Evolutionary conservation across 2,329 filamentous ascomycete species (phyloP).

Genomic region (Clonostachys rosea): DNA sequence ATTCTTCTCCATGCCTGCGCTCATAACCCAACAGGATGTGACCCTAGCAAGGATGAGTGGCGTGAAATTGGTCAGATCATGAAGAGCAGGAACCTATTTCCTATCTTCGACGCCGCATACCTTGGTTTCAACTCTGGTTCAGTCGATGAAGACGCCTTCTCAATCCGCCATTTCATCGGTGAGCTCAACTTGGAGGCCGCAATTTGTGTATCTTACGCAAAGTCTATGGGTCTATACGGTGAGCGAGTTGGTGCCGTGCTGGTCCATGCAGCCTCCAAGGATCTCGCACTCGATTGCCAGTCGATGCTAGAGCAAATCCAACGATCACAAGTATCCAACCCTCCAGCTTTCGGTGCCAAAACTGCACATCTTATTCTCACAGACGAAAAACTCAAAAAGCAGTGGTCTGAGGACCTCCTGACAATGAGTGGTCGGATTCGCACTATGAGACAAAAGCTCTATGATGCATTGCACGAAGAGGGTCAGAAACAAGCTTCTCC

Average conservation of each 20-base stretch:
- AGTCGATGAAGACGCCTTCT: constrained; percentile 22
- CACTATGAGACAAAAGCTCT: constrained; percentile 24
- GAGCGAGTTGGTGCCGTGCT: constrained; percentile 23
- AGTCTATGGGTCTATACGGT: constrained; percentile 47
- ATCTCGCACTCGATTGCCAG: constrained; percentile 8
- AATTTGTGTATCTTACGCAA: constrained; percentile 57
- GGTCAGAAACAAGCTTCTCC: too few relatives aligned
- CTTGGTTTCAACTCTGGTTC: constrained; percentile 28
- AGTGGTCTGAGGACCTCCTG: constrained; percentile 26
- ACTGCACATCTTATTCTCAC: constrained; percentile 24
- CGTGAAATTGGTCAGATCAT: constrained; percentile 18
- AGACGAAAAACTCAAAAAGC: constrained; percentile 13
- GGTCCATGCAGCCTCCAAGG: constrained; percentile 5
- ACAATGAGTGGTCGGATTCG: constrained; percentile 28
- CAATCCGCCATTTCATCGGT: constrained; percentile 23
- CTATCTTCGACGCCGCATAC: constrained; percentile 30
- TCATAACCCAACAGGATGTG: constrained; percentile 31
- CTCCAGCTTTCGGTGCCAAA: constrained; percentile 25
- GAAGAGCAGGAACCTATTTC: constrained; percentile 17
- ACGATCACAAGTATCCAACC: constrained; percentile 25
- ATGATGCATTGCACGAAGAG: constrained; percentile 16
- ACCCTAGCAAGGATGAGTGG: constrained; percentile 26
- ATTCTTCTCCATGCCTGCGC: constrained; percentile 28
- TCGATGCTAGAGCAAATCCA: constrained; percentile 24
- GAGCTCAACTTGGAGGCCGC: constrained; percentile 40